These are phyloP conservation scores for Myxozyma kluyveri DNA, from an alignment of 805 yeast genomes.

Conservation along the genomic window DNA sequence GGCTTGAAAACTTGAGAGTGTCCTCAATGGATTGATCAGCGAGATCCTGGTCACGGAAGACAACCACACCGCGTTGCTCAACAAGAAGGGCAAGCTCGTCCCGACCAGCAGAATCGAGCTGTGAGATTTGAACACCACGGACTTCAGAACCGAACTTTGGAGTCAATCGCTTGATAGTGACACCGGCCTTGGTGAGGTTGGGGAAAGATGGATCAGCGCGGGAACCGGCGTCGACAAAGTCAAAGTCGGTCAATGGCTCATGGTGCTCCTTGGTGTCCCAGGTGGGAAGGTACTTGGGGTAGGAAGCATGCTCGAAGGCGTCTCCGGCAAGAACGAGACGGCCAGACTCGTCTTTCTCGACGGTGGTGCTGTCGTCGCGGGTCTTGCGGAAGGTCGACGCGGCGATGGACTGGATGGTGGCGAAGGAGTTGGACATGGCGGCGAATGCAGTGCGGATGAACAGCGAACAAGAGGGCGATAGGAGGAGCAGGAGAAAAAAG, in stretches of 20 bases:
- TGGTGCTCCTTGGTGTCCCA: slow-evolving; percentile 61
- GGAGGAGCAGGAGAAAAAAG: slow-evolving; percentile 1
- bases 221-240: slow-evolving; percentile 61
- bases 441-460: background rate
- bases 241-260: slow-evolving; percentile 54
- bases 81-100: slow-evolving; percentile 68
- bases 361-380: slow-evolving; percentile 23
- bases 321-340: slow-evolving; percentile 29
- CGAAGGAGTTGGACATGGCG: slow-evolving; percentile 24
- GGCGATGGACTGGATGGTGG: slow-evolving; percentile 31
- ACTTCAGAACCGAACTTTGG: slow-evolving; percentile 73
- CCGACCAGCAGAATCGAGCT: slow-evolving; percentile 52
- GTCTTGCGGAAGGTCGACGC: slow-evolving; percentile 32
- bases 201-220: slow-evolving; percentile 59
- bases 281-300: slow-evolving; percentile 63
- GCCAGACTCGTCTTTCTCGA: slow-evolving; percentile 25
- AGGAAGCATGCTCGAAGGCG: slow-evolving; percentile 32
- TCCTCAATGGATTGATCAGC: slow-evolving; percentile 41
- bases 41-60: slow-evolving; percentile 70
- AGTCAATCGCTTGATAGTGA: slow-evolving; percentile 44
- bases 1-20: slow-evolving; percentile 51
- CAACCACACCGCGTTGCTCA: slow-evolving; percentile 71
- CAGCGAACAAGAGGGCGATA: background rate
- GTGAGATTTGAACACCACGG: slow-evolving; percentile 59
- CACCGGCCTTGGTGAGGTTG: slow-evolving; percentile 47